phyloP scores from a whole-genome alignment of 1,284 basidiomycete genomes.

The Peniophora sp. region DNA sequence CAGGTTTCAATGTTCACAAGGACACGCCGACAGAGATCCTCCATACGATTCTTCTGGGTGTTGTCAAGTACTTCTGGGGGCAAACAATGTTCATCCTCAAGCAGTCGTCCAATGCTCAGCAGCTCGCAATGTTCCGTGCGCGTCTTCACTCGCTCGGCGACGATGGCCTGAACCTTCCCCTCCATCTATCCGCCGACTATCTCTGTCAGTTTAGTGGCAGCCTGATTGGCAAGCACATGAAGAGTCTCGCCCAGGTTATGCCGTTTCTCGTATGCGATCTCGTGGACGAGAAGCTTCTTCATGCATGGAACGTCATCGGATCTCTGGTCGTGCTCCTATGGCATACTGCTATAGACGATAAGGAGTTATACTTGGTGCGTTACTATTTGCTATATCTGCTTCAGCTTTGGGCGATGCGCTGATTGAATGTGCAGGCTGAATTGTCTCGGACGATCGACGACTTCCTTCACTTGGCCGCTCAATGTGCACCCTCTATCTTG shows the following conservation, averaged over 20 bases:
- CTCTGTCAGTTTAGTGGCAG: constrained; percentile 17
- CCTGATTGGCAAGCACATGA: constrained; percentile 25
- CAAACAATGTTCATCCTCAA: constrained; percentile 16
- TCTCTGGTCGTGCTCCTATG: constrained; percentile 18
- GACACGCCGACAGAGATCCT: constrained; percentile 25
- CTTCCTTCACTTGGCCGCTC: constrained; percentile 9
- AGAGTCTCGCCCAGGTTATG: constrained; percentile 21
- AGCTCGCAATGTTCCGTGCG: constrained; percentile 11
- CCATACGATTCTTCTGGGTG: constrained; percentile 24
- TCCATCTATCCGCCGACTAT: constrained; percentile 14
- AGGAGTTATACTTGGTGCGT: constrained; percentile 16
- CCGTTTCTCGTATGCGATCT: constrained; percentile 19
- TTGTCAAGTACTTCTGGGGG: constrained; percentile 27
- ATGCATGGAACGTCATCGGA: constrained; percentile 18
- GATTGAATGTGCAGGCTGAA: neutral
- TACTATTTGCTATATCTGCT: neutral
- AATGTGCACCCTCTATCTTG: constrained; percentile 11
- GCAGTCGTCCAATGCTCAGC: constrained; percentile 8
- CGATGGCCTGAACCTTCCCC: constrained; percentile 9
- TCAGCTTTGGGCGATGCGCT: neutral
- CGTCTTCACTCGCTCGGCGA: constrained; percentile 11
- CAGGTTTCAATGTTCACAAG: constrained; percentile 14
- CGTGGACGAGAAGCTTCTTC: constrained; percentile 11
- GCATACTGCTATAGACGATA: constrained; percentile 18
- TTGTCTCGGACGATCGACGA: constrained; percentile 10